These are phyloP conservation scores for Oryza meridionalis DNA, from an alignment of 176 grass and related monocot species.

Conservation along the genomic window DNA sequence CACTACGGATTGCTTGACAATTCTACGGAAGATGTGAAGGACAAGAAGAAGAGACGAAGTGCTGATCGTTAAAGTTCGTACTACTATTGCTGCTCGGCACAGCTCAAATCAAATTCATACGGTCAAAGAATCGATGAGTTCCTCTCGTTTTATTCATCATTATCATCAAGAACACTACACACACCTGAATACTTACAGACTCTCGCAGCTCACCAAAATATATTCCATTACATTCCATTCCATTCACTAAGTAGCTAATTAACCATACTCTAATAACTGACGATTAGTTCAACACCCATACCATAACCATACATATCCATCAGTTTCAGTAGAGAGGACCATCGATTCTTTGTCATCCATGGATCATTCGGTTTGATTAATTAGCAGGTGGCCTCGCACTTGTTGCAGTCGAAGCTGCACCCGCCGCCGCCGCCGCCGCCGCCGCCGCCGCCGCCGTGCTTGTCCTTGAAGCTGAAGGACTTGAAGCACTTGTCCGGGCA, in stretches of 20 bases:
- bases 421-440: constrained; percentile 61
- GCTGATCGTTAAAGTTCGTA: no score
- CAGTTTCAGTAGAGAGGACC: no score
- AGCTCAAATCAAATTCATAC: background rate
- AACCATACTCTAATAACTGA: background rate
- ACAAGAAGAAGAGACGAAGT: no score
- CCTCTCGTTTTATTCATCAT: background rate
- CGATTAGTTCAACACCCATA: background rate
- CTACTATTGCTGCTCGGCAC: background rate
- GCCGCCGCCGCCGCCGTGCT: constrained; percentile 52
- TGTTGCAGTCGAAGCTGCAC: constrained; percentile 66
- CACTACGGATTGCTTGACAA: no score
- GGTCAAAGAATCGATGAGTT: background rate
- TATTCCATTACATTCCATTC: background rate
- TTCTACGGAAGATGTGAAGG: no score
- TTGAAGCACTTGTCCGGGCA: constrained; percentile 62
- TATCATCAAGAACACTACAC: background rate
- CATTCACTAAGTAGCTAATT: background rate
- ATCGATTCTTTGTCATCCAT: background rate
- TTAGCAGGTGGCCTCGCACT: constrained; percentile 60
- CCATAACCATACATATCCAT: background rate
- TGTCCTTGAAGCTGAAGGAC: constrained; percentile 47
- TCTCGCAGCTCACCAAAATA: background rate
- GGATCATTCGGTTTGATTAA: background rate
- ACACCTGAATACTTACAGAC: background rate